phyloP scores from a whole-genome alignment of 805 yeast genomes.

The Diddensiella transvaalensis region DNA sequence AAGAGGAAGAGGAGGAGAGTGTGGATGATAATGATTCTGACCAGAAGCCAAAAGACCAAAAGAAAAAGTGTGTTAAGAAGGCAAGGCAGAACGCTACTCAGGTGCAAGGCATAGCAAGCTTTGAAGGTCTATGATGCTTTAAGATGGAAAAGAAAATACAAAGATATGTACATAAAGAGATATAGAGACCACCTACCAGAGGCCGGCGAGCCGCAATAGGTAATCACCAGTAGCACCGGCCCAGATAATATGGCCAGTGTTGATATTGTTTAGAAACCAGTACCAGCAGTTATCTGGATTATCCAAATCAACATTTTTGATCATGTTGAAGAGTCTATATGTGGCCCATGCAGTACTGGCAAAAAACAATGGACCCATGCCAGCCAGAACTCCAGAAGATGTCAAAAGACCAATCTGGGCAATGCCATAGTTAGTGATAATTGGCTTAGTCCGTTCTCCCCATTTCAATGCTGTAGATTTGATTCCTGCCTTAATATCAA shows the following conservation, averaged over 20 bases:
- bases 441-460: constrained; percentile 75
- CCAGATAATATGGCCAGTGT: constrained; percentile 45
- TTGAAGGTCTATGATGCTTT: constrained; percentile 20
- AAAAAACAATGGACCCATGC: constrained; percentile 84
- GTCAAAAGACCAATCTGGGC: constrained; percentile 65
- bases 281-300: constrained; percentile 80
- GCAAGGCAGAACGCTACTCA: constrained; percentile 12
- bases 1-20: constrained; percentile 14
- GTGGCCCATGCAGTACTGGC: constrained; percentile 63
- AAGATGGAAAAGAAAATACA: too few species aligned
- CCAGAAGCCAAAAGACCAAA: constrained; percentile 11
- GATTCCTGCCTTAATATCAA: constrained; percentile 86
- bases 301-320: constrained; percentile 71
- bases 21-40: constrained; percentile 15
- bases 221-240: constrained; percentile 38
- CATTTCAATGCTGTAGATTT: constrained; percentile 94
- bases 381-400: constrained; percentile 67
- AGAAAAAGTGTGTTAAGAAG: constrained; percentile 16
- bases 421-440: constrained; percentile 58
- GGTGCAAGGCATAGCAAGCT: constrained; percentile 23
- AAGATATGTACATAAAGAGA: too few species aligned
- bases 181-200: too few species aligned
- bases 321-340: constrained; percentile 64
- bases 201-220: constrained; percentile 27
- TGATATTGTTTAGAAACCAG: constrained; percentile 71